phyloP scores from a whole-genome alignment of 768 basidiomycete genomes.

The Collybiopsis confluens region DNA sequence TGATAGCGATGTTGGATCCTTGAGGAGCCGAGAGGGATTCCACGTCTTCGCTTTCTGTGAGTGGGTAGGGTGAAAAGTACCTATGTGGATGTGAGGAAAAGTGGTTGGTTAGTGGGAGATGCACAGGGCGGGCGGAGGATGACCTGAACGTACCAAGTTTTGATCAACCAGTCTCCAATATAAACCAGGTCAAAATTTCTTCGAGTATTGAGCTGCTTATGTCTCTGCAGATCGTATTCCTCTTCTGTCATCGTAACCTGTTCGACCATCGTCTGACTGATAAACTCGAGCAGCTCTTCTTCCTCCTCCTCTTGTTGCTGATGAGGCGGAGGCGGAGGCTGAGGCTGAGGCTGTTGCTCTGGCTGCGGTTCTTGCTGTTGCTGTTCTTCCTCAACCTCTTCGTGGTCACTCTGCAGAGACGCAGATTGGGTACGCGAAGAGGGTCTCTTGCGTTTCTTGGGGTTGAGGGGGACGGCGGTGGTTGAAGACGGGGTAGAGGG shows the following conservation, averaged over 20 bases:
- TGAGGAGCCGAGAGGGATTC: constrained; percentile 23
- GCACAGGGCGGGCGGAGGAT: background rate
- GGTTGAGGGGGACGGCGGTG: constrained; percentile 18
- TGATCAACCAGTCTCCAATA: constrained; percentile 83
- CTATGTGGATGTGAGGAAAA: constrained; percentile 45
- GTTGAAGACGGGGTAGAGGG: constrained; percentile 16
- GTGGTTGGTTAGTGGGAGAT: background rate
- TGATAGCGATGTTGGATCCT: constrained; percentile 15
- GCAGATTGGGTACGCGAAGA: background rate
- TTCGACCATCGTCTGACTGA: constrained; percentile 11
- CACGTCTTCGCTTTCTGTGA: constrained; percentile 62
- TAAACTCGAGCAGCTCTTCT: too few relatives aligned
- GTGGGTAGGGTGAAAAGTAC: constrained; percentile 93
- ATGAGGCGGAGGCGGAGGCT: too few relatives aligned
- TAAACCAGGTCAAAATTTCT: constrained; percentile 86
- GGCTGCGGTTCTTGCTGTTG: constrained; percentile 6
- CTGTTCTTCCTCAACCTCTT: constrained; percentile 10
- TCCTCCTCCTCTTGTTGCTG: too few relatives aligned
- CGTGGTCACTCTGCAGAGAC: background rate
- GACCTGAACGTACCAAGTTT: constrained; percentile 66
- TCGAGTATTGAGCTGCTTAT: constrained; percentile 61
- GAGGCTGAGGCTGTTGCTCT: too few relatives aligned
- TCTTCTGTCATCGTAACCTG: constrained; percentile 56
- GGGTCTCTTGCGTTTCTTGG: constrained; percentile 14
- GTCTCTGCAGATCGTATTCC: constrained; percentile 64